Evolutionary conservation across 306 rosid genomes (phyloP).

Genomic region (Malus sieversii): DNA sequence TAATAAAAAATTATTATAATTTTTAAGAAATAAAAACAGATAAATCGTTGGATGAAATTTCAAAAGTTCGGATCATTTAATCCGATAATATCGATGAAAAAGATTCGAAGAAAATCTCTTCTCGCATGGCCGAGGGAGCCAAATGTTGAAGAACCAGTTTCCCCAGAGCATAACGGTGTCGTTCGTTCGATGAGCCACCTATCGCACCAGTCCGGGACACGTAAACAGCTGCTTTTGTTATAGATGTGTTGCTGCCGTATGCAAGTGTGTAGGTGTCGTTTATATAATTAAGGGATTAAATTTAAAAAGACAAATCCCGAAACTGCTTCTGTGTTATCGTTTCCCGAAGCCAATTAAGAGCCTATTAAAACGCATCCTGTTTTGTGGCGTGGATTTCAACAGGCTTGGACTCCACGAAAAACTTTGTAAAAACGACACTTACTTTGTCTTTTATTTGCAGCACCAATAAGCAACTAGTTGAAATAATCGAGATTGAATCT

Average conservation of each 20-base stretch:
- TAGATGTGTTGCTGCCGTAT: not conserved
- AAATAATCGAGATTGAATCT: not conserved
- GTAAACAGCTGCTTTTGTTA: not conserved
- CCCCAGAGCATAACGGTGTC: not conserved
- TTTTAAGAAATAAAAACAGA: accelerated
- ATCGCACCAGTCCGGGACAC: not conserved
- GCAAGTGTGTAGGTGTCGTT: not conserved
- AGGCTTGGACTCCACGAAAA: not conserved
- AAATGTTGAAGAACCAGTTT: not conserved
- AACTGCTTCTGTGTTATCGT: not conserved
- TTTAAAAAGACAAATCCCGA: not conserved
- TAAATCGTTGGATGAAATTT: too few species aligned
- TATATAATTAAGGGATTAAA: not conserved
- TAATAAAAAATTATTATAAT: accelerated
- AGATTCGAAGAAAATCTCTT: accelerated
- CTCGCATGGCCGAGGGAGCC: not conserved
- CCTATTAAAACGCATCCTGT: not conserved
- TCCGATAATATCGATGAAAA: accelerated
- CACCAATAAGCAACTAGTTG: not conserved
- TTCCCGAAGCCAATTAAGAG: not conserved
- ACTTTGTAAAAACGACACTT: not conserved
- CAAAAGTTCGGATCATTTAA: accelerated
- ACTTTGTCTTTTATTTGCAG: not conserved
- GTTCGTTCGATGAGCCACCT: not conserved
- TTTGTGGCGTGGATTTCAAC: not conserved